phyloP scores from a whole-genome alignment of 805 yeast genomes.

The Metschnikowia kofuensis region DNA sequence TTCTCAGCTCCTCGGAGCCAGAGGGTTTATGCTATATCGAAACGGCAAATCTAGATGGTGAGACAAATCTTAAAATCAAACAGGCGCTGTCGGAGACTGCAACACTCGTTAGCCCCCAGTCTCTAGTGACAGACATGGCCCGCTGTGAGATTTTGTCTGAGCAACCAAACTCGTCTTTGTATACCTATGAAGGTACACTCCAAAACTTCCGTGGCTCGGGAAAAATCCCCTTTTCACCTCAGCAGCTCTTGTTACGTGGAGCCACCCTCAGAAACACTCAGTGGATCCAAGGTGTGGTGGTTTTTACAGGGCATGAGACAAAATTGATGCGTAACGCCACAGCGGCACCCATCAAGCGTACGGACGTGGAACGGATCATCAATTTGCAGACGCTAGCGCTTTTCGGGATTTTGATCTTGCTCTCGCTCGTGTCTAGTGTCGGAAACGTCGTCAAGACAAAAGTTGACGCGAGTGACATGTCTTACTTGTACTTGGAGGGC shows the following conservation, averaged over 20 bases:
- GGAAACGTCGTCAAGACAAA: conserved; percentile 80
- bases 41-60: conserved; percentile 97
- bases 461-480: conserved; percentile 48
- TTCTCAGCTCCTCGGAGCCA: conserved; percentile 92
- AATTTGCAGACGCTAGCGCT: conserved; percentile 88
- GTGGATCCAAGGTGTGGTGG: conserved; percentile 91
- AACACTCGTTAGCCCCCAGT: conserved; percentile 61
- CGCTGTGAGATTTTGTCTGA: conserved; percentile 62
- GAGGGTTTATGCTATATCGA: conserved; percentile 97
- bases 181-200: conserved; percentile 91
- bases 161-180: conserved; percentile 89
- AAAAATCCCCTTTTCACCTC: conserved; percentile 75
- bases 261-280: conserved; percentile 93
- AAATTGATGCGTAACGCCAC: conserved; percentile 98
- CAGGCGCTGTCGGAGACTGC: conserved; percentile 83
- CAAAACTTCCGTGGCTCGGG: conserved; percentile 45
- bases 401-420: conserved; percentile 71
- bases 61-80: conserved; percentile 92
- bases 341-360: conserved; percentile 95
- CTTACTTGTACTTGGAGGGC: conserved; percentile 67
- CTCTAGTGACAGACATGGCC: conserved; percentile 35
- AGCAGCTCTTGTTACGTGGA: conserved; percentile 89
- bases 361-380: conserved; percentile 94
- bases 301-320: conserved; percentile 98
- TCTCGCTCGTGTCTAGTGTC: conserved; percentile 76